Evolutionary conservation across 139 green algal genomes (phyloP).

Genomic region (Tetraselmis chui): DNA sequence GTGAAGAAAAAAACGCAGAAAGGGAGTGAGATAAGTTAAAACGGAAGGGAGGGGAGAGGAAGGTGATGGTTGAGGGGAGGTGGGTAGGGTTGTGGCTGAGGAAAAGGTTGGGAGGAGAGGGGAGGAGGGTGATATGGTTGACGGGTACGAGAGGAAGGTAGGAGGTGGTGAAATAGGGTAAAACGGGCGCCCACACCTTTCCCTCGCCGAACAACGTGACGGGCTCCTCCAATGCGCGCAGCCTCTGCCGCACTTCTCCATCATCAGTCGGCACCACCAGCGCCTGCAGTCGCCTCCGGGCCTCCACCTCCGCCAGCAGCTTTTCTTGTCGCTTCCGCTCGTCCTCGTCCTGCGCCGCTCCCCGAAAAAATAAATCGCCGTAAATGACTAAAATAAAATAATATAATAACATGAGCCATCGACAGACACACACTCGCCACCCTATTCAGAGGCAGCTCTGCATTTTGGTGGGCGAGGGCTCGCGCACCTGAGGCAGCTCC

Average conservation of each 20-base stretch:
- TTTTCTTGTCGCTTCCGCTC: conserved; percentile 52
- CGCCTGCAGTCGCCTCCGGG: conserved; percentile 46
- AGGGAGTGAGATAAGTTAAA: no score
- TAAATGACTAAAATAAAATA: not conserved
- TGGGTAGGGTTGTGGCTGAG: not conserved
- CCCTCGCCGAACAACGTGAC: conserved; percentile 94
- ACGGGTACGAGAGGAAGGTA: no score
- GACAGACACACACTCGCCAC: not conserved
- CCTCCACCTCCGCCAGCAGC: conserved; percentile 67
- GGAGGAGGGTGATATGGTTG: not conserved
- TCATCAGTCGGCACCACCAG: conserved; percentile 73
- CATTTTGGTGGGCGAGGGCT: not conserved
- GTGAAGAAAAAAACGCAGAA: no score
- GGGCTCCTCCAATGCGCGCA: conserved; percentile 78
- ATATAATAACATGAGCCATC: not conserved
- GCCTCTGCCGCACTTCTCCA: conserved; percentile 53
- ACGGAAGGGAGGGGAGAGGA: no score
- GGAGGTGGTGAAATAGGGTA: no score
- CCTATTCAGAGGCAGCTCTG: conserved; percentile 1
- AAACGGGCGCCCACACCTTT: conserved; percentile 43
- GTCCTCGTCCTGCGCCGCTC: not conserved
- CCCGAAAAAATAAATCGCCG: not conserved
- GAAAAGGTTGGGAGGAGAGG: not conserved
- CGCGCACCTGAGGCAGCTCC: conserved; percentile 23
- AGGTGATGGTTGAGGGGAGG: not conserved